Conservation (phyloP, 495 filamentous ascomycete genomes). For the Penicillium roqueforti region DNA sequence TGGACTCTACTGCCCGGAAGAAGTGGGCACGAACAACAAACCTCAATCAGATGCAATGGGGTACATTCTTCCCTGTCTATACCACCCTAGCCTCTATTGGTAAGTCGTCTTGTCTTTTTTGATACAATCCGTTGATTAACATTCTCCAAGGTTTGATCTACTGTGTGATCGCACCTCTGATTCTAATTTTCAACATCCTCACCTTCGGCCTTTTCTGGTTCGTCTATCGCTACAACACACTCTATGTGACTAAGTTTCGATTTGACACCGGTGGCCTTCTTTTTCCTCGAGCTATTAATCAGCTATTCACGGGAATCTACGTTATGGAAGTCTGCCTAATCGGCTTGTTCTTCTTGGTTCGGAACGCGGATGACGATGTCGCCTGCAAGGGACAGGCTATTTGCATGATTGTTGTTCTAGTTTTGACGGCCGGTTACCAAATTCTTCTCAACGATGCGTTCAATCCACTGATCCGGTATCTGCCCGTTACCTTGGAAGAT, state of each 20-base stretch:
- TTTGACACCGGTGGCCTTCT: conserved; percentile 91
- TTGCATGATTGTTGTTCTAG: conserved; percentile 74
- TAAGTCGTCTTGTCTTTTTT: conserved; percentile 26
- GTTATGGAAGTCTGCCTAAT: conserved; percentile 90
- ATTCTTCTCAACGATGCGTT: conserved; percentile 80
- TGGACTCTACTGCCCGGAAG: conserved; percentile 83
- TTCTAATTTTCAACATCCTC: conserved; percentile 88
- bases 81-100: conserved; percentile 93
- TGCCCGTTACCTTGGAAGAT: conserved; percentile 95
- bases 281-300: conserved; percentile 91
- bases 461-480: conserved; percentile 76
- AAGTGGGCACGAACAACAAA: conserved; percentile 84
- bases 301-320: conserved; percentile 91
- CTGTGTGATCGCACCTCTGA: conserved; percentile 82
- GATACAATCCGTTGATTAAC: conserved; percentile 4
- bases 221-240: conserved; percentile 91
- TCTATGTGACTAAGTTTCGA: conserved; percentile 89
- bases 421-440: conserved; percentile 78
- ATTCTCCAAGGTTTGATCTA: conserved; percentile 67
- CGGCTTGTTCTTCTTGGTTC: conserved; percentile 85
- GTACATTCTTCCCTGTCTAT: conserved; percentile 90
- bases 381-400: conserved; percentile 78
- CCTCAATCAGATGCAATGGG: conserved; percentile 79
- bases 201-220: conserved; percentile 95
- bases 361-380: conserved; percentile 53